Percentiles rank a stretch among this genome's conserved stretches.
Evolutionary conservation across 2,329 filamentous ascomycete species (phyloP).

Genomic region (Berkeleyomyces basicola): DNA sequence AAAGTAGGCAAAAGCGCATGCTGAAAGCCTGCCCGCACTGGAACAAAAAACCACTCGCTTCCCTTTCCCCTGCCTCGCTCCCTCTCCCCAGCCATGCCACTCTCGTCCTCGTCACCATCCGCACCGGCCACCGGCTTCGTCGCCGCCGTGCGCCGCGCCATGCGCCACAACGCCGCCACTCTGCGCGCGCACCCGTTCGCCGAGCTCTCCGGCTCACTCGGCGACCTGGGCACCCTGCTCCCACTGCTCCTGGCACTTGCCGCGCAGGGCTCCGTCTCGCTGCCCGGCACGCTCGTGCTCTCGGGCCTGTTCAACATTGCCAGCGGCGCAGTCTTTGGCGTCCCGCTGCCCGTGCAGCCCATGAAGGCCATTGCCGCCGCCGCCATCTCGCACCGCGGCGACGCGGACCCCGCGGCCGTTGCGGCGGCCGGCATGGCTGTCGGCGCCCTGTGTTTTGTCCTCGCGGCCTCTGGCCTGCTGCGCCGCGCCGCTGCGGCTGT

Average conservation of each 20-base stretch:
- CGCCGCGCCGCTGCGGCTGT: constrained; percentile 56
- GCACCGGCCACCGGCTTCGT: background rate
- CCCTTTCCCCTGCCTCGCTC: background rate
- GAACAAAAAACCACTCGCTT: background rate
- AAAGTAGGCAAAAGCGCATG: background rate
- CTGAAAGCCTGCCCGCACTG: background rate
- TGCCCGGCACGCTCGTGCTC: constrained; percentile 73
- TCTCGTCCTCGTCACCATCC: background rate
- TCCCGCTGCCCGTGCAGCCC: constrained; percentile 85
- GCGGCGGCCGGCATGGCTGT: constrained; percentile 67
- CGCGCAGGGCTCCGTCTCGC: constrained; percentile 58
- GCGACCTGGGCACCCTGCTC: constrained; percentile 77
- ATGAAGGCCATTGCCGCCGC: constrained; percentile 81
- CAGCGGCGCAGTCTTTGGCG: constrained; percentile 68
- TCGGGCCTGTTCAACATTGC: constrained; percentile 74
- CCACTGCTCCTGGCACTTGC: constrained; percentile 80
- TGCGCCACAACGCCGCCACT: constrained; percentile 33
- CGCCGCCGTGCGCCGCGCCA: constrained; percentile 17
- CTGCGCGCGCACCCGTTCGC: constrained; percentile 33
- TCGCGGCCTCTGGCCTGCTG: constrained; percentile 67
- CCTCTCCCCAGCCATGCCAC: background rate
- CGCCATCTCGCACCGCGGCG: constrained; percentile 55
- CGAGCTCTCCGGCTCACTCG: constrained; percentile 75
- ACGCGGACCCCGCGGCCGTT: constrained; percentile 26
- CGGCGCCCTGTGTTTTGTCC: constrained; percentile 51